A percentile compares a stretch with the other conserved stretches of the same genome.
Evolutionary conservation across 306 rosid species (phyloP).

Genomic region (Cucurbita pepo): DNA sequence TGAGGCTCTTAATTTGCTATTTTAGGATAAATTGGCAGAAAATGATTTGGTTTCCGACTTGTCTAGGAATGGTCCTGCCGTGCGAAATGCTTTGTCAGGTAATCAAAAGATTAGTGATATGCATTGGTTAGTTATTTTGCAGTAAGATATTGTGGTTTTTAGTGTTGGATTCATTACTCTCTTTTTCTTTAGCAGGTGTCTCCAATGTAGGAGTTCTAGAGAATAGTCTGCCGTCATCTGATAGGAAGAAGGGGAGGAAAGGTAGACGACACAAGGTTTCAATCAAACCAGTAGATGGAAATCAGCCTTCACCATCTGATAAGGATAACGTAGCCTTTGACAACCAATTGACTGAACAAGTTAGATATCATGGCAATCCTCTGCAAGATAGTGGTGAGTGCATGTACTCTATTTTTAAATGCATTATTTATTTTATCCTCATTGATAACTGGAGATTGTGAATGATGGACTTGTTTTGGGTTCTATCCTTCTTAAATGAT

Average conservation of each 20-base stretch:
- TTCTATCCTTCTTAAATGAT: background rate
- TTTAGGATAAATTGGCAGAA: conserved; percentile 36
- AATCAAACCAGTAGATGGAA: conserved; percentile 41
- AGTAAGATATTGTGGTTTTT: background rate
- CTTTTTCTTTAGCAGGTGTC: conserved; percentile 28
- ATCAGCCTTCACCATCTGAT: conserved; percentile 13
- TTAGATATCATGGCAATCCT: conserved; percentile 19
- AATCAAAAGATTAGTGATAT: conserved; percentile 16
- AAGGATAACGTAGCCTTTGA: conserved; percentile 9
- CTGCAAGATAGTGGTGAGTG: conserved; percentile 33
- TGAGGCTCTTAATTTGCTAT: conserved; percentile 11
- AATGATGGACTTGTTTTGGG: background rate
- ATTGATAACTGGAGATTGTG: background rate
- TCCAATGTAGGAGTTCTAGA: conserved; percentile 38
- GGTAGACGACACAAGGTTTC: conserved; percentile 50
- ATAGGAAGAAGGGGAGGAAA: conserved; percentile 48
- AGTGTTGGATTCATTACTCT: background rate
- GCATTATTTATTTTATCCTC: background rate
- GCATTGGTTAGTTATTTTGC: conserved; percentile 1
- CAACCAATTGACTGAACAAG: conserved; percentile 27
- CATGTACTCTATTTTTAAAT: background rate
- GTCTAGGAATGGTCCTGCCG: conserved; percentile 31
- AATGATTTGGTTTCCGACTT: conserved; percentile 26
- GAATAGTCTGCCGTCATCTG: conserved; percentile 40
- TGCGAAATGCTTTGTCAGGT: conserved; percentile 19